Evolutionary conservation across 768 basidiomycete genomes (phyloP).

Genomic region (Collybia sordida): DNA sequence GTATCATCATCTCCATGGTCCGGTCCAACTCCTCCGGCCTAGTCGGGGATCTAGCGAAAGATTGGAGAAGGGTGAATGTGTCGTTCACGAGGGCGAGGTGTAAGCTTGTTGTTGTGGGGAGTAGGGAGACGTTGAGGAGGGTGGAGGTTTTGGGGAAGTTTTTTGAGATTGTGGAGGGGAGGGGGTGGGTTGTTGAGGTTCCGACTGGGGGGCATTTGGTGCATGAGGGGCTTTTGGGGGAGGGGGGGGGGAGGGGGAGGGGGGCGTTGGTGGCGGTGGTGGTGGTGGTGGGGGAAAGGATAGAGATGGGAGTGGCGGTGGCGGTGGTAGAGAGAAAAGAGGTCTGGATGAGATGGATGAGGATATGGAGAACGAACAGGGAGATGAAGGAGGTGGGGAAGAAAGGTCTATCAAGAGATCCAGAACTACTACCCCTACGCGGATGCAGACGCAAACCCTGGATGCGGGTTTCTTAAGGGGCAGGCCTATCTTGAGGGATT

Average conservation of each 20-base stretch:
- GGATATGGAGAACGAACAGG: too few species aligned
- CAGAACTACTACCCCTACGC: too few species aligned
- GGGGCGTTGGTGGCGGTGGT: too few species aligned
- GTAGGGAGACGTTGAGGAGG: slow-evolving; percentile 67
- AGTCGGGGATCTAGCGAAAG: slow-evolving; percentile 92
- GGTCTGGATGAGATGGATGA: too few species aligned
- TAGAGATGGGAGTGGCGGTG: not conserved
- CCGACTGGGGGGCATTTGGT: too few species aligned
- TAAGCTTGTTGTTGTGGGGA: slow-evolving; percentile 92
- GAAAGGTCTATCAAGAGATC: not conserved
- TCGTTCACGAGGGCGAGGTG: slow-evolving; percentile 90
- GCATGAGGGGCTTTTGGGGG: too few species aligned
- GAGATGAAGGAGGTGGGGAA: too few species aligned
- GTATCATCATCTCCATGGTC: slow-evolving; percentile 91
- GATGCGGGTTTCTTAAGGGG: slow-evolving; percentile 50
- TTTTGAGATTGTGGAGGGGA: slow-evolving; percentile 66
- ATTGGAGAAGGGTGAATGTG: slow-evolving; percentile 97
- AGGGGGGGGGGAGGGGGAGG: too few species aligned
- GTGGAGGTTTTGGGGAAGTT: slow-evolving; percentile 70
- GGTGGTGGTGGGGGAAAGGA: slow-evolving; percentile 1
- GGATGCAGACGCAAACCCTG: slow-evolving; percentile 18
- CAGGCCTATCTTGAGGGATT: slow-evolving; percentile 60
- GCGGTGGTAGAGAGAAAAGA: too few species aligned
- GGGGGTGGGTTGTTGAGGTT: too few species aligned
- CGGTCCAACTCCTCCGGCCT: slow-evolving; percentile 75